These are phyloP conservation scores for Pseudophaeomoniella oleicola DNA, from an alignment of 2,329 filamentous ascomycete species.

Conservation along the genomic window DNA sequence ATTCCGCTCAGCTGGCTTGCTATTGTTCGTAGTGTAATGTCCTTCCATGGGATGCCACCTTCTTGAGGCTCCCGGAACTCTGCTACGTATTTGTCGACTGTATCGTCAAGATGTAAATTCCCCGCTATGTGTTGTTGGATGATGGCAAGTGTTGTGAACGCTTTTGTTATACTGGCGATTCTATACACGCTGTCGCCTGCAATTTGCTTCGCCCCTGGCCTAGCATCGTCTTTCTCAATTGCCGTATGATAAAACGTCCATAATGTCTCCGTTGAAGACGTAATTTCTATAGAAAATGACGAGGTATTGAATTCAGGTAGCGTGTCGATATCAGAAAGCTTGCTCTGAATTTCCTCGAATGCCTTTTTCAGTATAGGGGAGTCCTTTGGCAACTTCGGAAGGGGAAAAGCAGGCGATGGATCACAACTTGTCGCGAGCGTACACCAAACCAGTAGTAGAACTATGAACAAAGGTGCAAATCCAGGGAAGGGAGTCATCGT, in stretches of 20 bases:
- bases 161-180: conserved; percentile 15
- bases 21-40: conserved; percentile 14
- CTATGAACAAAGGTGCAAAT: too few species aligned
- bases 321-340: conserved; percentile 1
- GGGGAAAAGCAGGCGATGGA: not conserved
- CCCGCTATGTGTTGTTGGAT: conserved; percentile 14
- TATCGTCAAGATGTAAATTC: conserved; percentile 14
- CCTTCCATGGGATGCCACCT: conserved; percentile 11
- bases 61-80: conserved; percentile 3
- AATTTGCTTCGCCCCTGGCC: conserved; percentile 9
- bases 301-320: conserved; percentile 6
- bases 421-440: not conserved
- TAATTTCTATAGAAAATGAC: conserved; percentile 11
- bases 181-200: conserved; percentile 12
- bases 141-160: conserved; percentile 14
- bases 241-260: conserved; percentile 10
- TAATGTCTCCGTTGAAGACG: conserved; percentile 7
- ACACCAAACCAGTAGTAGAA: too few species aligned
- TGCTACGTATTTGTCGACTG: conserved; percentile 11
- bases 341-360: conserved; percentile 4
- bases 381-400: not conserved
- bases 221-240: conserved; percentile 4
- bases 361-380: conserved; percentile 1
- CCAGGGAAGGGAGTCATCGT: too few species aligned
- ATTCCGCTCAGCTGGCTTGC: conserved; percentile 14